Base-by-base conservation (phyloP, 208 protist species). In the Acanthamoeba polyphaga region DNA sequence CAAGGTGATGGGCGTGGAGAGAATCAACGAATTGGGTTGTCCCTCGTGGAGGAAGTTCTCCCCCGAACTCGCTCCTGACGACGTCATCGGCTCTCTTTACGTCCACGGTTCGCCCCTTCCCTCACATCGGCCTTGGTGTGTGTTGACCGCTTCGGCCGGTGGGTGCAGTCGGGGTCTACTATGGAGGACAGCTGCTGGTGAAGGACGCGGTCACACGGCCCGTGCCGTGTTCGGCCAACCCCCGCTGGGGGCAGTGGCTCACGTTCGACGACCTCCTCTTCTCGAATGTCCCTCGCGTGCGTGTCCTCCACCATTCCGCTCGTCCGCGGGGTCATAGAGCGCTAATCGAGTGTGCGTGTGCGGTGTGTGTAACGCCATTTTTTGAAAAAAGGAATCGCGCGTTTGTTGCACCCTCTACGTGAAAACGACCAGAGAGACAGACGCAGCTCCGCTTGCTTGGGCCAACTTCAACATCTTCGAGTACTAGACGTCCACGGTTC, bases 401-500 rank as follows among this genome's bases (percentile, higher is more conserved):
- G n/a, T 84, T 49, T 84, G 76, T 22, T 55, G 51, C 76, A 84
- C 76, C 5, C 43, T 84, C 22, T 84, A 84, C 12, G 76, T 7
- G 15, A 84, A 84, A n/a, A 19, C 76, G 43, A 4, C 76, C 10
- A 15, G 76, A 46, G 76, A 84, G 8, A 17, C 76, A 0, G 76
- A 84, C 9, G 24, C 46, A 17, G 7, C 32, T n/a, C 76, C 76
- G 13, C 76, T 84, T 10, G 76, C 76, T n/a, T 84, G 76, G 76
- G 76, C 76, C 76, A 84, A 84, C 76, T 84, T 84, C 76, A 84
- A 84, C 46, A 55, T 84, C 76, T 84, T 84, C 29, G 76, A 84
- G 76, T 84, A 53, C 76, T 15, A 8, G 10, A 15, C 15, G 9
- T 38, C 32, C 27, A 19, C 68, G 68, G 5, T 76, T 19, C 7